These are phyloP conservation scores for Neurospora sp. DNA, from an alignment of 495 filamentous ascomycete species.

Conservation along the genomic window DNA sequence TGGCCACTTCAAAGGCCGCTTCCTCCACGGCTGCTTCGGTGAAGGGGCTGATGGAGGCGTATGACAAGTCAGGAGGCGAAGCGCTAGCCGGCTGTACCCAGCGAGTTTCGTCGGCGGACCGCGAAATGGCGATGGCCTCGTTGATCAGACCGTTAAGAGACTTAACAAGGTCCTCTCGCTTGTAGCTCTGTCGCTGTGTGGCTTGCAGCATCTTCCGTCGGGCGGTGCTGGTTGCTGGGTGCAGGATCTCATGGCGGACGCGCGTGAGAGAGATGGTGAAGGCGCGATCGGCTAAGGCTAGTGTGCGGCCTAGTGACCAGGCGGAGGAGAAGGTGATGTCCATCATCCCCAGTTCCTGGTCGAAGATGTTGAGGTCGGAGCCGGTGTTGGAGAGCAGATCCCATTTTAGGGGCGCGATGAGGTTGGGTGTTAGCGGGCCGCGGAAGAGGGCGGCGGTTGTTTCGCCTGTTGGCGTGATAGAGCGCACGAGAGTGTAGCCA, in stretches of 20 bases:
- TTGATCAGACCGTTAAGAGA: not conserved
- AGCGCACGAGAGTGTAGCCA: constrained; percentile 31
- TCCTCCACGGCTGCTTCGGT: not conserved
- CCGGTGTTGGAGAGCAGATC: constrained; percentile 24
- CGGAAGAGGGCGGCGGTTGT: constrained; percentile 28
- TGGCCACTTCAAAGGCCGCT: not conserved
- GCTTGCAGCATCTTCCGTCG: not conserved
- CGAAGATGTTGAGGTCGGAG: constrained; percentile 35
- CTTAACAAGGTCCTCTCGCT: not conserved
- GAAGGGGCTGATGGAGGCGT: not conserved
- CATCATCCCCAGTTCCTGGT: constrained; percentile 32
- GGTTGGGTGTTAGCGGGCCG: constrained; percentile 29
- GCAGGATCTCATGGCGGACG: constrained; percentile 10
- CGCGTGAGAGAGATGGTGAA: constrained; percentile 21
- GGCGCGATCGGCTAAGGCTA: constrained; percentile 21
- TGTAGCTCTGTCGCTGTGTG: not conserved
- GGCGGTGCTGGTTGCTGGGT: not conserved
- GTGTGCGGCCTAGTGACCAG: constrained; percentile 34
- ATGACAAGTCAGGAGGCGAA: not conserved
- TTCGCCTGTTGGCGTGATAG: constrained; percentile 32
- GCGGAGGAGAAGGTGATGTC: constrained; percentile 38
- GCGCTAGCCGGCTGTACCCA: not conserved
- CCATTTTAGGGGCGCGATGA: constrained; percentile 1
- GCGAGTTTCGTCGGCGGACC: not conserved
- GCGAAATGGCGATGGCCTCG: not conserved